Conservation (phyloP, 495 filamentous ascomycete genomes). For the Aspergillus heteromorphus region DNA sequence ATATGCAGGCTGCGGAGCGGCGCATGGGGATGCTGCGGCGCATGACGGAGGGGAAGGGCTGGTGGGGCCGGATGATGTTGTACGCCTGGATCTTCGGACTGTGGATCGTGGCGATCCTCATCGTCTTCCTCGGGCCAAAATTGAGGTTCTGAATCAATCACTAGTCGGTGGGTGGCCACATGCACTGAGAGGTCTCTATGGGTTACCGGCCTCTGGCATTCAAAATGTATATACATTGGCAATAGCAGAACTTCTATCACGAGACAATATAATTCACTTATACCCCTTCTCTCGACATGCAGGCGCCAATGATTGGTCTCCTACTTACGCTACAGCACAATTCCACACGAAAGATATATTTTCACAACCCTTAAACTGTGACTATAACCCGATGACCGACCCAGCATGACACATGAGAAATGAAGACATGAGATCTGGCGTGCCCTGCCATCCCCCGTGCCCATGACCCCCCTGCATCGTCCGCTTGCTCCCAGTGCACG, state of each 20-base stretch:
- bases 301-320: conserved; percentile 1
- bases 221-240: neutral
- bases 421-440: conserved; percentile 33
- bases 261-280: conserved; percentile 2
- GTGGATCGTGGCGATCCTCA: conserved; percentile 64
- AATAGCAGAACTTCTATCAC: neutral
- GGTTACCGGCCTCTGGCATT: neutral
- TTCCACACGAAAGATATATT: conserved; percentile 17
- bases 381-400: conserved; percentile 36
- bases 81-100: conserved; percentile 78
- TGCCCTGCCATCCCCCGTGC: conserved; percentile 31
- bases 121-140: conserved; percentile 82
- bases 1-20: conserved; percentile 67
- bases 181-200: neutral
- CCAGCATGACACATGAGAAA: conserved; percentile 43
- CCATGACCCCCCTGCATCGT: conserved; percentile 22
- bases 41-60: conserved; percentile 81
- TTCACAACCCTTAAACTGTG: conserved; percentile 32
- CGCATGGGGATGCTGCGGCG: conserved; percentile 67
- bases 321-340: neutral
- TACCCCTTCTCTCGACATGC: neutral
- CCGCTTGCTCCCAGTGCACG: conserved; percentile 24
- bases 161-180: neutral
- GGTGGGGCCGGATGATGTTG: conserved; percentile 78
- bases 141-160: conserved; percentile 66